These are phyloP conservation scores for Coemansia aciculifera DNA, from an alignment of 192 early-diverging fungal genomes.

Conservation along the genomic window DNA sequence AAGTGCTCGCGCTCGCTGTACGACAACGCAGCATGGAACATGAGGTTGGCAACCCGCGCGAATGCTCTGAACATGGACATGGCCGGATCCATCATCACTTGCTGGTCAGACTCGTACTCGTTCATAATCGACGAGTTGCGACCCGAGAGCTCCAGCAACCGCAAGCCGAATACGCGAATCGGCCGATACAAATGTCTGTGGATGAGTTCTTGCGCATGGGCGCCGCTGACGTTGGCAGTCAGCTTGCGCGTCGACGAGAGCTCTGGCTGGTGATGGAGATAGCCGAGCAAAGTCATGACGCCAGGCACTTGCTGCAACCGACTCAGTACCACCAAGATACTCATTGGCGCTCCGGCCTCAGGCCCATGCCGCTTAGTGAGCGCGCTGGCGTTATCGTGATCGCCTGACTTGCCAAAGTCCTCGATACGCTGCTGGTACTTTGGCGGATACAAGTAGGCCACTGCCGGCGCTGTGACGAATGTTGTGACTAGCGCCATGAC, in stretches of 20 bases:
- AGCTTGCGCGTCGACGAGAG: constrained; percentile 18
- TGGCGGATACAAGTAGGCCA: constrained; percentile 71
- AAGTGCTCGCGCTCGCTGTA: constrained; percentile 68
- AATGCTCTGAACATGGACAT: constrained; percentile 83
- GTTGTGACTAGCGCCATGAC: constrained; percentile 87
- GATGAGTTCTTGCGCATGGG: constrained; percentile 17
- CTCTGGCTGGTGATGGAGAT: constrained; percentile 54
- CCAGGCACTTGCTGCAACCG: constrained; percentile 66
- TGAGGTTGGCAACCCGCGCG: constrained; percentile 70
- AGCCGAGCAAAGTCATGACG: constrained; percentile 68
- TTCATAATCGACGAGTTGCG: constrained; percentile 81
- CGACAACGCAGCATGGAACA: constrained; percentile 61
- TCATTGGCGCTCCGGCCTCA: constrained; percentile 33
- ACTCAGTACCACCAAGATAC: constrained; percentile 63
- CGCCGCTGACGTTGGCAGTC: not conserved
- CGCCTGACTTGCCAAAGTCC: constrained; percentile 21
- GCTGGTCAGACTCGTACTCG: constrained; percentile 65
- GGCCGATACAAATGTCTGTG: constrained; percentile 21
- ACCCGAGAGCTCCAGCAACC: constrained; percentile 77
- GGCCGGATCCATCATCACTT: constrained; percentile 68
- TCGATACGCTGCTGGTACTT: constrained; percentile 58
- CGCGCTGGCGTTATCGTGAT: constrained; percentile 14
- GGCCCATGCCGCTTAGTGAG: constrained; percentile 24
- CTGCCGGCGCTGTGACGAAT: constrained; percentile 80
- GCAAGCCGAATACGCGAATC: constrained; percentile 63